phyloP scores from a whole-genome alignment of 148 eudicot genomes.

The Dysphania ambrosioides region DNA sequence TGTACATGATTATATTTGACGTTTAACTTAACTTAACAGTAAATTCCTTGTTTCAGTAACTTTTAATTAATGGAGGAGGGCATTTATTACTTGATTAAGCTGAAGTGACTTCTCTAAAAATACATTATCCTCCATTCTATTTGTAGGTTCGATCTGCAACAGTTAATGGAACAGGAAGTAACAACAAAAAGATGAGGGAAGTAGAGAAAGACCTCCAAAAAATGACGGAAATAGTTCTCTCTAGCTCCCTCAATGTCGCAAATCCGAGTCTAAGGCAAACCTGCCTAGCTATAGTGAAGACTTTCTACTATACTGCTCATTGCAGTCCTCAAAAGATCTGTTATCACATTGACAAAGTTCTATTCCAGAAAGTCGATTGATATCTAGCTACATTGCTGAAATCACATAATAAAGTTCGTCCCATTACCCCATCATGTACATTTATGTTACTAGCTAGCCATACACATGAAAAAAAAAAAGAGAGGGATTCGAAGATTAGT shows the following conservation, averaged over 20 bases:
- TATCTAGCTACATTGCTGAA: not conserved
- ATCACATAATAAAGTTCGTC: not conserved
- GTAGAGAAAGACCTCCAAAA: slow-evolving; percentile 55
- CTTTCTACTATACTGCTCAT: slow-evolving; percentile 55
- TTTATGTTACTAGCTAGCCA: not conserved
- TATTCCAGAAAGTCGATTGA: slow-evolving; percentile 48
- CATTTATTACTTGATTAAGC: too few species aligned
- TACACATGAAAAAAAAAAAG: not conserved
- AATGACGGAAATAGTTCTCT: slow-evolving; percentile 43
- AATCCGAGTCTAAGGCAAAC: slow-evolving; percentile 45
- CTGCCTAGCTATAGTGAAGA: slow-evolving; percentile 50
- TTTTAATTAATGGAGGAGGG: too few species aligned
- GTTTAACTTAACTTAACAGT: too few species aligned
- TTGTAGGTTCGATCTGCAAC: slow-evolving; percentile 25
- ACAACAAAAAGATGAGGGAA: slow-evolving; percentile 9
- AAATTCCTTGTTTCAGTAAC: too few species aligned
- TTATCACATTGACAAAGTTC: slow-evolving; percentile 59
- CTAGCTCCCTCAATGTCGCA: slow-evolving; percentile 27
- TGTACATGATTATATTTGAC: too few species aligned
- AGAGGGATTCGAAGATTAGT: too few species aligned
- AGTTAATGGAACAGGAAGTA: slow-evolving; percentile 12
- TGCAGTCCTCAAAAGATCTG: slow-evolving; percentile 39
- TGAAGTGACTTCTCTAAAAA: not conserved
- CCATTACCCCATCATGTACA: not conserved
- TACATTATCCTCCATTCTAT: not conserved